A percentile compares a stretch with the other conserved stretches of the same genome.
These are phyloP conservation scores for Theobroma cacao DNA, from an alignment of 345 rosid species.

Conservation along the genomic window DNA sequence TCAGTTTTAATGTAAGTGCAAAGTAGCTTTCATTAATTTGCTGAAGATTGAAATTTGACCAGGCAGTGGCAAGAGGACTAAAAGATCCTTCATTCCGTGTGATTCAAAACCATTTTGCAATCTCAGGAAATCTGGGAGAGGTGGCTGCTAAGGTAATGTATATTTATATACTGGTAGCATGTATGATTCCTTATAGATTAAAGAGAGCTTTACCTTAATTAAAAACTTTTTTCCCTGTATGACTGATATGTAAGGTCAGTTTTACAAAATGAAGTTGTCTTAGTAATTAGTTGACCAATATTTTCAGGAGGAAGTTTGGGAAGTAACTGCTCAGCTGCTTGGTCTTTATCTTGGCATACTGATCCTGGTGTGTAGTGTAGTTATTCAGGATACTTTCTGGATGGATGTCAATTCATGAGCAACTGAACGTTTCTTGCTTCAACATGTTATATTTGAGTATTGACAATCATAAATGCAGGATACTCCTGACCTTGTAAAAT, in stretches of 20 bases:
- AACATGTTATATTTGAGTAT: slow-evolving; percentile 17
- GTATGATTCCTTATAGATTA: not conserved
- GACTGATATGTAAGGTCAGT: not conserved
- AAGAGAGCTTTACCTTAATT: not conserved
- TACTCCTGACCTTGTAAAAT: slow-evolving; percentile 76
- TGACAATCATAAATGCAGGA: slow-evolving; percentile 53
- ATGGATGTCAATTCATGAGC: not conserved
- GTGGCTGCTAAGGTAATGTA: slow-evolving; percentile 88
- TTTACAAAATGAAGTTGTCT: slow-evolving; percentile 3
- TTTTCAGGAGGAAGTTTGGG: slow-evolving; percentile 98
- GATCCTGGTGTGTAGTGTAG: slow-evolving; percentile 54
- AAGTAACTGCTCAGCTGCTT: slow-evolving; percentile 89
- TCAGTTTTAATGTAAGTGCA: not conserved
- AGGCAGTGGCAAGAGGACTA: slow-evolving; percentile 96
- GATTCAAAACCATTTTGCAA: slow-evolving; percentile 89
- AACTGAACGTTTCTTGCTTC: not conserved
- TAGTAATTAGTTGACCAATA: slow-evolving; percentile 11
- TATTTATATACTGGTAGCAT: not conserved
- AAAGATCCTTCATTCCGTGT: slow-evolving; percentile 96
- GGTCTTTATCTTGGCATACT: slow-evolving; percentile 87
- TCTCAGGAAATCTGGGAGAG: slow-evolving; percentile 84
- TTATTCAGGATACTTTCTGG: not conserved
- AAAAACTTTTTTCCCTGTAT: not conserved
- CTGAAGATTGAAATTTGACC: slow-evolving; percentile 17
- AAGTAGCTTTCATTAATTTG: not conserved